Percentiles rank a stretch among this genome's conserved stretches.
Evolutionary conservation across 768 basidiomycete species (phyloP).

Genomic region (Agrocybe pediades): DNA sequence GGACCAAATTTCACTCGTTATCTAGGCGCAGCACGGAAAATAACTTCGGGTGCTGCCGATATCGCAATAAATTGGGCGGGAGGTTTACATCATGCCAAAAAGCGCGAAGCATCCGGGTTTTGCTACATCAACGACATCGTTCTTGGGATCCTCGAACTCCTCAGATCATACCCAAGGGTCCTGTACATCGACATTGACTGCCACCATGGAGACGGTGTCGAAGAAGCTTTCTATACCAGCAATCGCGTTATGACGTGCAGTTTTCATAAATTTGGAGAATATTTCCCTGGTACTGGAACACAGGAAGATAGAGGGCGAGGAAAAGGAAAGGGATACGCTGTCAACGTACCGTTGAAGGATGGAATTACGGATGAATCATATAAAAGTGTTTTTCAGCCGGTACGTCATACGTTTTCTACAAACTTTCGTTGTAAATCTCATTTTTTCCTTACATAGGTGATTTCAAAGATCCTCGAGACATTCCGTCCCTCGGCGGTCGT

Average conservation of each 20-base stretch:
- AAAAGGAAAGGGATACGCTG: conserved; percentile 82
- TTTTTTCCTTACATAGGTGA: conserved; percentile 50
- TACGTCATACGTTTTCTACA: conserved; percentile 39
- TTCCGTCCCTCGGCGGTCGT: conserved; percentile 87
- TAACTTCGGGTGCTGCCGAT: conserved; percentile 82
- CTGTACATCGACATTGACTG: conserved; percentile 98
- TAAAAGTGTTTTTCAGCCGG: conserved; percentile 88
- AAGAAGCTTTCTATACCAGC: conserved; percentile 97
- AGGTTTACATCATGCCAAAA: conserved; percentile 99
- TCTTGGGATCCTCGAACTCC: conserved; percentile 88
- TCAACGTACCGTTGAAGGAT: conserved; percentile 94
- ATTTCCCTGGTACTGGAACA: conserved; percentile 86
- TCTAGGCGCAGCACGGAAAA: conserved; percentile 76
- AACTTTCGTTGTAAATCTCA: conserved; percentile 1
- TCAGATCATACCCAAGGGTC: conserved; percentile 84
- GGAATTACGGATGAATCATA: conserved; percentile 92
- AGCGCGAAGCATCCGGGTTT: conserved; percentile 96
- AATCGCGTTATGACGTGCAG: conserved; percentile 97
- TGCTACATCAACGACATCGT: conserved; percentile 99
- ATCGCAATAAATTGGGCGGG: conserved; percentile 99
- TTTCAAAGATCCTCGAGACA: conserved; percentile 84
- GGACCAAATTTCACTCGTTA: conserved; percentile 1
- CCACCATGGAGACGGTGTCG: conserved; percentile 98
- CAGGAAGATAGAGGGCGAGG: conserved; percentile 85
- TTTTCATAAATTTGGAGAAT: conserved; percentile 97